Base-by-base conservation (phyloP, 2,329 filamentous ascomycete genomes). In the Venturia oleaginea region DNA sequence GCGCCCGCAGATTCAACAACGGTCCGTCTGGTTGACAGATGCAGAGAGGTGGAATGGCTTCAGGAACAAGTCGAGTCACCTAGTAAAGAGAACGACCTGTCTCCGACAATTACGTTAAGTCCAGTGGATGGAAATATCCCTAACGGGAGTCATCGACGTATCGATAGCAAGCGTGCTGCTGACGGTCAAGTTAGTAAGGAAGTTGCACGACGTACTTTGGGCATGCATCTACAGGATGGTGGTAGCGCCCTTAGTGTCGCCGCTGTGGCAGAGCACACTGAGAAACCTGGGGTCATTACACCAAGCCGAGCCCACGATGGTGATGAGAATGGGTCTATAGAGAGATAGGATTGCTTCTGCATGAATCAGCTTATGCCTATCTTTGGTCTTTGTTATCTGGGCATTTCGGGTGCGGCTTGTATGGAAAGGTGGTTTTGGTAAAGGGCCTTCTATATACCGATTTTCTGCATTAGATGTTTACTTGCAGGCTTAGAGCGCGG, bases 1-100 rank as follows among this genome's bases (percentile, higher is more conserved):
- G 88, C 88, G 15, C 89, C 90, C 0, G 86, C 88, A 2, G 90
- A 94, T 67, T 87, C 90, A 69, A 95, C 90, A 0, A 93, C 91
- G 0, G 72, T 90, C 43, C 85, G 91, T 6, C 82, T 95, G 7
- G 88, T 92, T 3, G 83, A 88, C 61, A 84, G 90, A n/a, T 90
- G 92, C 38, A 80, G 83, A 62, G 85, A 84, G 66, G 90, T 92
- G 3, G 80, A 83, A 40, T 92, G 92, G 84, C 79, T 93, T 34
- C 71, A 72, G 51, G 69, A 64, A 27, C 57, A 71, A 76, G 1
- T 69, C 75, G n/a, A 74, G 72, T 57, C 27, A 15, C 27, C 27
- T 8, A 30, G 24, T 64, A 74, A 77, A 51, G 71, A 73, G 15
- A 77, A 80, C 64, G 68, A 70, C 19, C n/a, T 63, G 27, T 37